Base-by-base conservation (phyloP, 345 rosid genomes). In the Pseudoturritis turrita region DNA sequence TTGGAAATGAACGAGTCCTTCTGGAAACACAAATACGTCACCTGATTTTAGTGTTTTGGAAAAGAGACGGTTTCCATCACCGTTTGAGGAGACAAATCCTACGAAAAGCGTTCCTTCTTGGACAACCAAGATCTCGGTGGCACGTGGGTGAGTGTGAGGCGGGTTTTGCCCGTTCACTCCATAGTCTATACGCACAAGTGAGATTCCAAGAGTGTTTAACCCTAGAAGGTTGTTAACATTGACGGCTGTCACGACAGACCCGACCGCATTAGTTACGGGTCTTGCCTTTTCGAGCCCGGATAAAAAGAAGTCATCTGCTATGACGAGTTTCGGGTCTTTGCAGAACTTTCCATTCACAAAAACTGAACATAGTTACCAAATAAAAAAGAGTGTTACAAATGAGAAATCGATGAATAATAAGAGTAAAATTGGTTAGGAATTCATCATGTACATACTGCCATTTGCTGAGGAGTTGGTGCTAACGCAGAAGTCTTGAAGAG, bases 21-120 rank as follows among this genome's bases (percentile, higher is more conserved):
- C 17, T 44, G 73, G 73, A 22, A 68, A 68, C 56, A 68, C 64
- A 68, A 68, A 21, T 6, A 56, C 43, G 31, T 68, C 73, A 13
- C 52, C 52, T 23, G 1, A 0, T 4, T 45, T 18, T 7, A 73
- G 64, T 1, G 55, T 52, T 73, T 64, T 73, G 40, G 50, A 29
- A 22, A 73, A 73, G 15, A 73, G 63, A 22, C 70, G 70, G 47
- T 73, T 73, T 21, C 64, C 64, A 6, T 73, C 77, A 36, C 65
- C 80, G 68, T 78, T 75, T 40, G 86, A 80, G 36, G 76, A 70
- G 45, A 82, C 53, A 54, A 82, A 82, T 9, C 86, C 86, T 35
- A 75, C 74, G 6, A 61, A 69, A 33, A 82, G 69, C n/a, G 65
- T 78, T 54, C 86, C 83, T 57, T 80, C 74, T 54, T 68, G 31